Conservation (phyloP, 1,284 basidiomycete genomes). For the Vanrija sp. region DNA sequence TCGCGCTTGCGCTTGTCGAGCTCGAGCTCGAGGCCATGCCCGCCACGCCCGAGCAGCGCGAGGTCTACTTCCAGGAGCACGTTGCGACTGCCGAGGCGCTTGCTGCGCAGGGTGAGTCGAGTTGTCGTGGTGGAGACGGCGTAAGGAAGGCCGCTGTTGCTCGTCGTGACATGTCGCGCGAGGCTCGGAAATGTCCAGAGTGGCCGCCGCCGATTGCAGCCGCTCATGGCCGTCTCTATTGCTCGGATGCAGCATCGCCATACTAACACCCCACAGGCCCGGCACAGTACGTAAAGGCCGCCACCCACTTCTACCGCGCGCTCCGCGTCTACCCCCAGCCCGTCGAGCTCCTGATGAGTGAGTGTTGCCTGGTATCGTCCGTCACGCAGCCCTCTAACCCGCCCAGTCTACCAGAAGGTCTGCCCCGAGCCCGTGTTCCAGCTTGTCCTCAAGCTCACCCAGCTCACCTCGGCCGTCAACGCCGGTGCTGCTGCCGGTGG, state of each 20-base stretch:
- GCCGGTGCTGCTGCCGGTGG: slow-evolving; percentile 6
- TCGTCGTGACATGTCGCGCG: too few relatives aligned
- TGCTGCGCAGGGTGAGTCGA: slow-evolving; percentile 71
- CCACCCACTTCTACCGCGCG: slow-evolving; percentile 87
- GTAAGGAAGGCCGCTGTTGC: too few relatives aligned
- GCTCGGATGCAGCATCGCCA: too few relatives aligned
- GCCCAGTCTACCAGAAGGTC: slow-evolving; percentile 77
- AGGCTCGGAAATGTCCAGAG: too few relatives aligned
- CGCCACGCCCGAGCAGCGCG: slow-evolving; percentile 65
- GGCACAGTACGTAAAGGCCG: slow-evolving; percentile 69
- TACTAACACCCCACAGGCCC: slow-evolving; percentile 58
- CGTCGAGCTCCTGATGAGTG: slow-evolving; percentile 76
- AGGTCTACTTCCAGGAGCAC: slow-evolving; percentile 86
- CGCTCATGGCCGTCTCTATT: too few relatives aligned
- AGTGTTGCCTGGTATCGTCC: slow-evolving; percentile 12
- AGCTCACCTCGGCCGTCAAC: slow-evolving; percentile 15
- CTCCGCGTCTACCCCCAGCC: slow-evolving; percentile 91
- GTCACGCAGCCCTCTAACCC: not conserved
- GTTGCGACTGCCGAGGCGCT: slow-evolving; percentile 84
- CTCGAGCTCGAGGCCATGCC: slow-evolving; percentile 55
- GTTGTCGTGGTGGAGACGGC: too few relatives aligned
- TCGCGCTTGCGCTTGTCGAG: slow-evolving; percentile 22
- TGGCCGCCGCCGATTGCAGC: too few relatives aligned
- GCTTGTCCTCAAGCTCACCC: slow-evolving; percentile 80
- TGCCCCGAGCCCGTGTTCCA: slow-evolving; percentile 82